Evolutionary conservation across 441 rosid species (phyloP).

Genomic region (Rhodomyrtus psidioides): DNA sequence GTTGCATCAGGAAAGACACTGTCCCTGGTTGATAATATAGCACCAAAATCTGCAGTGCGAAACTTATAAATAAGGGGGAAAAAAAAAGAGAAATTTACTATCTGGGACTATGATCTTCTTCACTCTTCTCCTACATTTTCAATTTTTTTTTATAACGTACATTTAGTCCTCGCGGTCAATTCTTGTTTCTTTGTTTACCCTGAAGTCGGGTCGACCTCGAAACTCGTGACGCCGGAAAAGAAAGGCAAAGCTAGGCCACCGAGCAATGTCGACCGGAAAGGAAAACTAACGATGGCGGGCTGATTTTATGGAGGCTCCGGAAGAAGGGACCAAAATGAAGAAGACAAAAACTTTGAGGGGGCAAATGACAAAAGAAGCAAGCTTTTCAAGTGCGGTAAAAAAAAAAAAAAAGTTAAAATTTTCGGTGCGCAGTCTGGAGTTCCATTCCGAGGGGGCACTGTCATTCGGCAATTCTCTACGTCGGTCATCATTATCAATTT

Average conservation of each 20-base stretch:
- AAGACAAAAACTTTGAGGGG: rapidly evolving
- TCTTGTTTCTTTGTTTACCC: neutral
- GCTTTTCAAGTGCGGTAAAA: neutral
- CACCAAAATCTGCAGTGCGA: neutral
- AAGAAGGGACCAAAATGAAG: neutral
- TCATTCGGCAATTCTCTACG: neutral
- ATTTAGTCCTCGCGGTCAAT: neutral
- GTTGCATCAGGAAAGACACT: neutral
- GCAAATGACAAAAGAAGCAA: neutral
- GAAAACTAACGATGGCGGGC: neutral
- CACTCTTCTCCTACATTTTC: neutral
- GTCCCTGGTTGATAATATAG: neutral
- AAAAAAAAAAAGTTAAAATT: neutral
- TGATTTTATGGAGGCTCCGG: neutral
- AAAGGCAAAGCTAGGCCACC: neutral
- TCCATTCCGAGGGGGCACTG: no score
- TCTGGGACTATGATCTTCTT: neutral
- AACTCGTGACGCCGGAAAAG: neutral
- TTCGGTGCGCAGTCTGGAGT: no score
- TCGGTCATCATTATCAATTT: neutral
- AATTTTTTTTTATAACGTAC: neutral
- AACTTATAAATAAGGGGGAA: no score
- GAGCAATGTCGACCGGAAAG: neutral
- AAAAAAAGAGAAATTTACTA: neutral
- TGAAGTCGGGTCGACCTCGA: neutral